Percentiles rank a stretch among this genome's conserved stretches.
These are phyloP conservation scores for Panellus pusillus DNA, from an alignment of 768 basidiomycete genomes.

Conservation along the genomic window DNA sequence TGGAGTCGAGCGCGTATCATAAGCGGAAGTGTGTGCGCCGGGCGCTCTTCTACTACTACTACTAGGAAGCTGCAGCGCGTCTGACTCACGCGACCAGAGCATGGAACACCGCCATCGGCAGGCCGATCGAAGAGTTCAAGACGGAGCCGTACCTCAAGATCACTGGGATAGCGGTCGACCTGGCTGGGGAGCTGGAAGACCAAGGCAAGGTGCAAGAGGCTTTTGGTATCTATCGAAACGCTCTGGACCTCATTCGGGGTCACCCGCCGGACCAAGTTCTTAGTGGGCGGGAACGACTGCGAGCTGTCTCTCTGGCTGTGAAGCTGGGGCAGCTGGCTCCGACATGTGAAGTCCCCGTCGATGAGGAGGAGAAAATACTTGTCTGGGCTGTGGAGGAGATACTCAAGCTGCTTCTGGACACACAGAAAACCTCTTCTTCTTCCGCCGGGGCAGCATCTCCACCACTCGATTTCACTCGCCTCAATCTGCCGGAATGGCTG, in stretches of 20 bases:
- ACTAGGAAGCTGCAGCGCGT: too few relatives aligned
- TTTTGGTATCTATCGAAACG: conserved; percentile 10
- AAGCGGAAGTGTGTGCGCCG: conserved; percentile 11
- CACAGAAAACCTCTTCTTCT: background rate
- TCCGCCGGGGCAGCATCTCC: background rate
- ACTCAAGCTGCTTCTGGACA: conserved; percentile 9
- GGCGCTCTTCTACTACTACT: too few relatives aligned
- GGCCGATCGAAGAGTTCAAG: conserved; percentile 26
- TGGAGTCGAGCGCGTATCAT: conserved; percentile 7
- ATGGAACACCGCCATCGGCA: conserved; percentile 40
- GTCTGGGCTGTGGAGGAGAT: conserved; percentile 17
- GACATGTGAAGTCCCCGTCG: background rate
- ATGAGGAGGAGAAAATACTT: conserved; percentile 11
- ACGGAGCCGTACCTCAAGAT: conserved; percentile 48
- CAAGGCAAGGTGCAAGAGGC: conserved; percentile 22
- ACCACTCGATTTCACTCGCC: conserved; percentile 36
- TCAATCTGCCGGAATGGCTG: conserved; percentile 48
- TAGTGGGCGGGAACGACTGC: conserved; percentile 10
- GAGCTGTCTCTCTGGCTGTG: conserved; percentile 14
- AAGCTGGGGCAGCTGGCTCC: conserved; percentile 17
- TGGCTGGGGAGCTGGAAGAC: conserved; percentile 44
- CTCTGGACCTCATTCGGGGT: conserved; percentile 8
- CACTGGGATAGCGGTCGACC: conserved; percentile 47
- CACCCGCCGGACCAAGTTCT: background rate
- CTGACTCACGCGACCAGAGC: conserved; percentile 33